Evolutionary conservation across 2,329 filamentous ascomycete species (phyloP).

Genomic region (Hyphodiscus sp.): DNA sequence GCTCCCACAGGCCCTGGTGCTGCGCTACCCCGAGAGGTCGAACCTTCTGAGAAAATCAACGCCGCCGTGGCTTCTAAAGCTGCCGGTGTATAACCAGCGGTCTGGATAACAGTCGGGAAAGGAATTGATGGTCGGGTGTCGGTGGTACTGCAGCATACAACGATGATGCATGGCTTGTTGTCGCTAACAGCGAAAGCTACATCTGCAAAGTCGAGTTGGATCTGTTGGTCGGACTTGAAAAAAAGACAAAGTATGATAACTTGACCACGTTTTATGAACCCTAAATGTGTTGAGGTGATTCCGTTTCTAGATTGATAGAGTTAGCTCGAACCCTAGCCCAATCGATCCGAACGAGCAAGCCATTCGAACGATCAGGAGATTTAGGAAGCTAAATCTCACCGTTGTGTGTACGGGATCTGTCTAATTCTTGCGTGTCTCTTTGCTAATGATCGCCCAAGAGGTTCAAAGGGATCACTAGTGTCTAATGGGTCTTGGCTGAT

Average conservation of each 20-base stretch:
- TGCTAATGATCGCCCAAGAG: conserved; percentile 58
- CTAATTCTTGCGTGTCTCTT: conserved; percentile 54
- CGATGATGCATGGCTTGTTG: conserved; percentile 43
- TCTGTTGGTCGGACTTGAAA: conserved; percentile 37
- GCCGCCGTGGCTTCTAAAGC: conserved; percentile 46
- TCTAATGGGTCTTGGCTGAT: conserved; percentile 36
- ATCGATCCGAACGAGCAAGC: no score
- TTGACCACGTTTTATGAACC: conserved; percentile 29
- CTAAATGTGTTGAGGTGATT: conserved; percentile 43
- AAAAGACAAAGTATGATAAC: conserved; percentile 42
- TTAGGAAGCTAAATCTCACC: conserved; percentile 20
- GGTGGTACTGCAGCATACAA: conserved; percentile 43
- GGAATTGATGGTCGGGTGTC: conserved; percentile 33
- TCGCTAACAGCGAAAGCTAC: conserved; percentile 35
- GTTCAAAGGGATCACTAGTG: conserved; percentile 63
- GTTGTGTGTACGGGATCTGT: conserved; percentile 65
- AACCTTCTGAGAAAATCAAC: conserved; percentile 41
- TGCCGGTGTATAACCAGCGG: conserved; percentile 40
- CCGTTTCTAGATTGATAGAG: conserved; percentile 18
- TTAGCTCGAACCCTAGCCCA: conserved; percentile 17
- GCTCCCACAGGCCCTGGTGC: neutral
- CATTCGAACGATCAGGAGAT: no score
- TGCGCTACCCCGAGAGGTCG: neutral
- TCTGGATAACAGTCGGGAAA: conserved; percentile 48
- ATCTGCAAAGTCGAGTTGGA: conserved; percentile 47